Base-by-base conservation (phyloP, 2,329 filamentous ascomycete genomes). In the Hymenoscyphus repandus region DNA sequence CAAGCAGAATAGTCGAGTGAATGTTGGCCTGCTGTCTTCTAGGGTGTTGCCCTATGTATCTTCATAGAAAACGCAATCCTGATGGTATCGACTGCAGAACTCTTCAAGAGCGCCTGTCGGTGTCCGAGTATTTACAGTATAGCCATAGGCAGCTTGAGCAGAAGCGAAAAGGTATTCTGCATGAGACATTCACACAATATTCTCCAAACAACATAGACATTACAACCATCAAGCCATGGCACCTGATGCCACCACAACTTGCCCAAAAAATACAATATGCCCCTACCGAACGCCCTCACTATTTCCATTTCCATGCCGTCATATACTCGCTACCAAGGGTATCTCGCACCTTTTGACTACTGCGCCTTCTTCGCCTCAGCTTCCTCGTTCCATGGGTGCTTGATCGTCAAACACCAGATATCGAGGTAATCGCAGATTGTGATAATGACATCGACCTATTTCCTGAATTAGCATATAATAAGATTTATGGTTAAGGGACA, bases 381-480 rank as follows among this genome's bases (percentile, higher is more conserved):
- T 51, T 72, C 68, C 46, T 68, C 59, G 48, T 64, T 72, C 57
- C 78, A 76, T 18, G 80, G 82, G 62, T 97, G 85, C 79, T 99
- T 99, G 73, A 99, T 99, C 1, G 88, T 95, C 67, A 99, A 75
- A 67, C 93, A 99, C 90, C 90, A 97, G 60, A 99, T 99, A 67
- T 99, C 93, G 54, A 97, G 77, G 68, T 95, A 96, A 68, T 99
- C 93, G 72, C 93, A 99, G 62, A 99, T 97, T 30, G 90, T 95
- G 53, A 93, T 90, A 59, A 99, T 96, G 50, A 97, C 91, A 67
- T 97, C 93, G 31, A 95, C 70, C 74, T 77, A 50, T 27, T 17
- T 13, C 17, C 7, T 22, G 30, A 49, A 11, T 37, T 3, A 37
- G 34, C 22, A 52, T 36, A 12, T n/a, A 18, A 13, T 5, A 6